Percentiles rank a stretch among this genome's conserved stretches.
These are phyloP conservation scores for Globisporangium cylindrosporum DNA, from an alignment of 352 stramenopile species.

Conservation along the genomic window DNA sequence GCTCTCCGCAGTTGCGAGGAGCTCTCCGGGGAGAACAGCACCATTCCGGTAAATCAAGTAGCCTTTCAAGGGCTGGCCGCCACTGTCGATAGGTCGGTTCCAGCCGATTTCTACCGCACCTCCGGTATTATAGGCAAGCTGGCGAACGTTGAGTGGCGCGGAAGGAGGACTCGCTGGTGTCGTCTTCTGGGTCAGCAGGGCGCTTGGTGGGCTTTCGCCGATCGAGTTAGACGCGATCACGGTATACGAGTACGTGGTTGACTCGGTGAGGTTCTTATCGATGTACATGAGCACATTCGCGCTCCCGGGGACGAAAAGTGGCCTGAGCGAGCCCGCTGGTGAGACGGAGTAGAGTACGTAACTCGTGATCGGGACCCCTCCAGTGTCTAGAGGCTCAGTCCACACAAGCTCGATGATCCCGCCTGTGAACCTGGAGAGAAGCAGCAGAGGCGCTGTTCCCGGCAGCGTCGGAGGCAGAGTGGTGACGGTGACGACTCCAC, in stretches of 20 bases:
- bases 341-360: slow-evolving; percentile 30
- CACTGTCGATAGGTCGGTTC: slow-evolving; percentile 50
- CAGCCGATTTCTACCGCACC: slow-evolving; percentile 58
- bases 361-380: slow-evolving; percentile 28
- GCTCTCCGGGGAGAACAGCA: slow-evolving; percentile 19
- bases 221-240: slow-evolving; percentile 36
- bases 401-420: slow-evolving; percentile 38
- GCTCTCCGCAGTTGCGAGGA: slow-evolving; percentile 18
- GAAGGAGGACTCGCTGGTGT: slow-evolving; percentile 41
- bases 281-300: slow-evolving; percentile 26
- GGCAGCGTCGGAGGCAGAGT: slow-evolving; percentile 26
- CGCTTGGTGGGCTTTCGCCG: slow-evolving; percentile 38
- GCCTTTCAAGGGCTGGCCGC: slow-evolving; percentile 36
- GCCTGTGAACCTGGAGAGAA: slow-evolving; percentile 26
- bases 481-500: slow-evolving; percentile 3
- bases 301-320: slow-evolving; percentile 26
- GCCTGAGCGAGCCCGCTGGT: slow-evolving; percentile 6
- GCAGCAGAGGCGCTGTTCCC: slow-evolving; percentile 22
- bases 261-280: slow-evolving; percentile 47
- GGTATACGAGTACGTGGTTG: slow-evolving; percentile 46
- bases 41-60: slow-evolving; percentile 63
- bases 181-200: slow-evolving; percentile 31
- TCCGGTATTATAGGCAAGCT: slow-evolving; percentile 42
- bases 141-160: slow-evolving; percentile 36
- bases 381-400: slow-evolving; percentile 27